Conservation (phyloP, 2,329 filamentous ascomycete genomes). For the Penicillium sclerotiorum region DNA sequence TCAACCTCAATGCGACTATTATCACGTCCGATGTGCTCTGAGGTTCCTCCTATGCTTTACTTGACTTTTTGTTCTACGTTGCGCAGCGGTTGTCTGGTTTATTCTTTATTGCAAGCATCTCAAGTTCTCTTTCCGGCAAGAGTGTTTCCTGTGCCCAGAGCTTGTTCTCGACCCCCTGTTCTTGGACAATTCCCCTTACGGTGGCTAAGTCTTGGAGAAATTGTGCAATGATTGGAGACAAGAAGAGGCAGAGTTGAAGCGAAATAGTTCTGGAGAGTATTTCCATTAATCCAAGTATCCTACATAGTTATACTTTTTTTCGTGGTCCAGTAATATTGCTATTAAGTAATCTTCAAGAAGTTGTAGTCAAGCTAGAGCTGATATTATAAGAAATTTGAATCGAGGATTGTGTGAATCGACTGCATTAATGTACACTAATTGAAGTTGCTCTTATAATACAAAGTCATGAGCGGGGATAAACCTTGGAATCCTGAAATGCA, state of each 20-base stretch:
- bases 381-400: background rate
- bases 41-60: conserved; percentile 24
- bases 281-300: conserved; percentile 28
- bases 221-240: conserved; percentile 5
- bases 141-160: conserved; percentile 15
- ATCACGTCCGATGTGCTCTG: conserved; percentile 13
- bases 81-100: conserved; percentile 26
- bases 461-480: conserved; percentile 6
- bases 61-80: conserved; percentile 24
- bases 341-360: too few species aligned
- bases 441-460: conserved; percentile 12
- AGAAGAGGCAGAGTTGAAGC: conserved; percentile 20
- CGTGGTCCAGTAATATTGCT: too few species aligned
- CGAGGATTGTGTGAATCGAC: background rate
- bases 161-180: conserved; percentile 16
- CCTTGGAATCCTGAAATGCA: conserved; percentile 1
- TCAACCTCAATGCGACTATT: conserved; percentile 6
- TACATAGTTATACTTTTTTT: conserved; percentile 9
- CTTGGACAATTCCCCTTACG: background rate
- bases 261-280: conserved; percentile 23
- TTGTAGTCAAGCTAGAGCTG: too few species aligned
- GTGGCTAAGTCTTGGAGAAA: background rate
- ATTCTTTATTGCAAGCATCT: conserved; percentile 15
- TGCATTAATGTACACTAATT: conserved; percentile 14
- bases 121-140: conserved; percentile 18